phyloP scores from a whole-genome alignment of 805 yeast species.

The Myxozyma monticola region DNA sequence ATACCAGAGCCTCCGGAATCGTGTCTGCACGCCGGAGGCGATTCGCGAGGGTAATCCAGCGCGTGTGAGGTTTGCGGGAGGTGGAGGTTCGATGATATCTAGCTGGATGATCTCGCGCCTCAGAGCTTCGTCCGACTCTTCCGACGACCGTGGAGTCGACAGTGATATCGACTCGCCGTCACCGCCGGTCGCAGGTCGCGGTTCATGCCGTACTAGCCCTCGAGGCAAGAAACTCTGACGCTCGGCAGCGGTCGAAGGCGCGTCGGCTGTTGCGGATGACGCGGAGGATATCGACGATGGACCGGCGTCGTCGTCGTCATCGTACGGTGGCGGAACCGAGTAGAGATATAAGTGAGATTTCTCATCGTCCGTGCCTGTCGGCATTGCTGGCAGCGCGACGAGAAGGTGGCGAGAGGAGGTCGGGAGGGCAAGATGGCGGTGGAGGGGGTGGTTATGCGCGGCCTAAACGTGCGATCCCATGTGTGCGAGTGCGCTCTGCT shows the following conservation, averaged over 20 bases:
- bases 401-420: no score
- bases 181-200: background rate
- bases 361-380: conserved; percentile 24
- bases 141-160: conserved; percentile 26
- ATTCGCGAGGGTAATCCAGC: conserved; percentile 24
- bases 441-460: no score
- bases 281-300: conserved; percentile 13
- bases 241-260: conserved; percentile 20
- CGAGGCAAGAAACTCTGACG: conserved; percentile 24
- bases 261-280: conserved; percentile 8
- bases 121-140: conserved; percentile 18
- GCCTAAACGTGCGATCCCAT: no score
- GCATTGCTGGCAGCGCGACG: no score
- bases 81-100: conserved; percentile 48
- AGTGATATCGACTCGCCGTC: conserved; percentile 12
- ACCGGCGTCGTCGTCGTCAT: conserved; percentile 16
- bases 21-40: conserved; percentile 14
- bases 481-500: no score
- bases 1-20: background rate
- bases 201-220: conserved; percentile 14
- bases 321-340: conserved; percentile 31
- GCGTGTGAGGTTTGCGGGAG: background rate
- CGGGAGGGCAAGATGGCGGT: no score
- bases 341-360: conserved; percentile 24
- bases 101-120: conserved; percentile 42